Base-by-base conservation (phyloP, 768 basidiomycete genomes). In the Lactarius tabidus region DNA sequence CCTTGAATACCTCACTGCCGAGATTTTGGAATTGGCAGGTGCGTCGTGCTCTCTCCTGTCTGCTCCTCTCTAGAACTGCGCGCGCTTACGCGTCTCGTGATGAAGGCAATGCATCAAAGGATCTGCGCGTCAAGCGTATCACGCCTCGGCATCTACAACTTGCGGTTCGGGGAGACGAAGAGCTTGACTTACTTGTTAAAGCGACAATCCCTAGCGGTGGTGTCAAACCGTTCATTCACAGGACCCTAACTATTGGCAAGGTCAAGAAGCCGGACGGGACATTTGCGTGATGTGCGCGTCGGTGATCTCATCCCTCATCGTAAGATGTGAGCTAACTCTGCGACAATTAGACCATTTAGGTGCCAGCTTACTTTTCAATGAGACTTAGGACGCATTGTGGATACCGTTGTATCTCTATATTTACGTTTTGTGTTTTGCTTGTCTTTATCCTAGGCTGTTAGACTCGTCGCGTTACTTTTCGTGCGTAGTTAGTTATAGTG, bases 101-200 rank as follows among this genome's bases (percentile, higher is more conserved):
- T n/a, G 18, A 66, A 95, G 95, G 95, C 28, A 98, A 98, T 75
- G 95, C 95, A 33, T 96, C 95, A 2, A 96, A 97, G 74, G 95
- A 98, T 79, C 84, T 97, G n/a, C 86, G 90, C 57, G 94, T 96
- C 55, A 98, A 97, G 77, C 93, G 95, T 76, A 95, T 98, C 74
- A 96, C 93, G 0, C 95, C 95, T 20, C 89, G 95, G 70, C 95
- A 98, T 78, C 77, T 98, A 69, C 95, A 97, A 75, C 85, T 97
- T 33, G 95, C 95, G 31, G 98, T 98, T 69, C 90, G 95, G 66
- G 95, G 95, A 38, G 95, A 98, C 75, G 95, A 97, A 76, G 95
- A 98, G 73, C 87, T 98, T n/a, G 95, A 98, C 74, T 89, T 86
- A 20, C 86, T 98, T 65, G 94, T 98, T 33, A 86, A 88, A 60